A percentile compares a stretch with the other conserved stretches of the same genome.
These are phyloP conservation scores for Microsporum audouinii DNA, from an alignment of 2,329 filamentous ascomycete species.

Conservation along the genomic window DNA sequence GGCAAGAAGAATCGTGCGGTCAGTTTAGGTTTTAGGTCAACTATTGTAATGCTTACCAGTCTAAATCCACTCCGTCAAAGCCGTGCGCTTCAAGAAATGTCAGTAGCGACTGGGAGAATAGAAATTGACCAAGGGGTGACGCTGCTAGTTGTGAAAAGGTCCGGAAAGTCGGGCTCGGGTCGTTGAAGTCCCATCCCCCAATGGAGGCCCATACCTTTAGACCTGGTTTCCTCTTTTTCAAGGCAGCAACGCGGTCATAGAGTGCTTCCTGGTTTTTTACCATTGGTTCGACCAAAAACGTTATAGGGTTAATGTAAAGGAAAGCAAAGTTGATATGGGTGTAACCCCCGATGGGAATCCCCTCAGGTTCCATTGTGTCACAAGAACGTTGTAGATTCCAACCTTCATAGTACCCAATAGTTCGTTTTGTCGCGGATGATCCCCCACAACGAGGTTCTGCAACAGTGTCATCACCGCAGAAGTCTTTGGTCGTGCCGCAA, in stretches of 20 bases:
- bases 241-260: conserved; percentile 18
- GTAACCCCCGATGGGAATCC: conserved; percentile 11
- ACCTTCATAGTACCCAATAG: conserved; percentile 29
- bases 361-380: neutral
- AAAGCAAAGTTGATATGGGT: conserved; percentile 29
- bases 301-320: conserved; percentile 28
- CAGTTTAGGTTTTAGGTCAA: no score
- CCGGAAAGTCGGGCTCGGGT: conserved; percentile 14
- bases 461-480: neutral
- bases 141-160: conserved; percentile 11
- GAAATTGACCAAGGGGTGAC: neutral
- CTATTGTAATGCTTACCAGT: conserved; percentile 3
- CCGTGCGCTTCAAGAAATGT: conserved; percentile 8
- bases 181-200: conserved; percentile 20
- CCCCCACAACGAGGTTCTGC: neutral
- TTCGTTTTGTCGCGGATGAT: neutral
- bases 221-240: conserved; percentile 23
- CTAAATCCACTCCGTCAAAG: conserved; percentile 14
- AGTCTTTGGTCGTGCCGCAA: neutral
- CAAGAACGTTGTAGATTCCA: conserved; percentile 20
- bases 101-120: conserved; percentile 7
- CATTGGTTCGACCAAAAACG: conserved; percentile 20
- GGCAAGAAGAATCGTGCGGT: no score
- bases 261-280: conserved; percentile 12
- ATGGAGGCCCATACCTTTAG: conserved; percentile 20